Conservation (phyloP, 495 filamentous ascomycete species). For the Neurospora intermedia region DNA sequence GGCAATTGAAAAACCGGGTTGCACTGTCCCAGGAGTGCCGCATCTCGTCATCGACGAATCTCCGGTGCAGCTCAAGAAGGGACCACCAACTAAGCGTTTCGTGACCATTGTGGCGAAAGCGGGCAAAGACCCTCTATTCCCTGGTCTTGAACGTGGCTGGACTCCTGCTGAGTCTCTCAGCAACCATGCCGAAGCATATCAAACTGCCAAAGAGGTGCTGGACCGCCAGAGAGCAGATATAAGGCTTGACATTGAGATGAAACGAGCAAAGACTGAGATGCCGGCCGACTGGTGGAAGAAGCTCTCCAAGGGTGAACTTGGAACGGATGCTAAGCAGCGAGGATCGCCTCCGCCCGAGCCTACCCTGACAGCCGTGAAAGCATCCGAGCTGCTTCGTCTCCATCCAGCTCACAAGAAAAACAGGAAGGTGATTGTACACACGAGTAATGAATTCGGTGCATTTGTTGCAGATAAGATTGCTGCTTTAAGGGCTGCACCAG, state of each 20-base stretch:
- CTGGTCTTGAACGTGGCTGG: slow-evolving; percentile 13
- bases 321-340: slow-evolving; percentile 1
- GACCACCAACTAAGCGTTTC: slow-evolving; percentile 21
- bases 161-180: slow-evolving; percentile 19
- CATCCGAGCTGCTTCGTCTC: slow-evolving; percentile 11
- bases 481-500: slow-evolving; percentile 3
- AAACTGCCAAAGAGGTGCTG: slow-evolving; percentile 10
- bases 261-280: slow-evolving; percentile 13
- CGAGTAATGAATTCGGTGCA: slow-evolving; percentile 4
- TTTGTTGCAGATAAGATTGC: slow-evolving; percentile 7
- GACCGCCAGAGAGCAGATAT: slow-evolving; percentile 16
- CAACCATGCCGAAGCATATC: slow-evolving; percentile 16
- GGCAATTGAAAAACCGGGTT: not conserved
- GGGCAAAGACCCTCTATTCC: slow-evolving; percentile 16
- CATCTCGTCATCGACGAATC: slow-evolving; percentile 15
- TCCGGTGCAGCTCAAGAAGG: slow-evolving; percentile 16
- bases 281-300: slow-evolving; percentile 19
- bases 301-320: slow-evolving; percentile 1
- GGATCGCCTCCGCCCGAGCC: slow-evolving; percentile 12
- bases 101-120: slow-evolving; percentile 16
- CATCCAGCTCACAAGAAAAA: slow-evolving; percentile 15
- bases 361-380: slow-evolving; percentile 5
- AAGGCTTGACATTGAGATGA: slow-evolving; percentile 18
- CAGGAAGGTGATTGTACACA: not conserved
- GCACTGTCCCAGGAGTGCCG: slow-evolving; percentile 13